These are phyloP conservation scores for Parietaria judaica DNA, from an alignment of 306 rosid genomes.

Conservation along the genomic window DNA sequence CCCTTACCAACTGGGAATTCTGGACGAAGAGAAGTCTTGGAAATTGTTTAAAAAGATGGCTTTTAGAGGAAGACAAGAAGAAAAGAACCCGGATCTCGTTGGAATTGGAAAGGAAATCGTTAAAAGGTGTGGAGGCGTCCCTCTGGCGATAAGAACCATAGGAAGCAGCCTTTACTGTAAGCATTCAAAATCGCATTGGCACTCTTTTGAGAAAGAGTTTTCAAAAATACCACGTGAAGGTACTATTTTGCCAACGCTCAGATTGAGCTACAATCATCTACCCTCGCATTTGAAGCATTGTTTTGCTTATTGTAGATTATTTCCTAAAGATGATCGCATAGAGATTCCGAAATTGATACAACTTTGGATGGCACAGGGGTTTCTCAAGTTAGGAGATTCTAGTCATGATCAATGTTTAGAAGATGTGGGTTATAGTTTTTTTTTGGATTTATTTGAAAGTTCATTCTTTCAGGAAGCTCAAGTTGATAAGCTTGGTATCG, in stretches of 20 bases:
- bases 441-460: neutral
- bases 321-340: slow-evolving; percentile 1
- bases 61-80: neutral
- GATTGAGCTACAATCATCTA: slow-evolving; percentile 1
- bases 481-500: neutral
- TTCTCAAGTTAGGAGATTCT: neutral
- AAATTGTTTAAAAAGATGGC: neutral
- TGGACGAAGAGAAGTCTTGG: neutral
- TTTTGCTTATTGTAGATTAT: neutral
- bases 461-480: slow-evolving; percentile 1
- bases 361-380: slow-evolving; percentile 3
- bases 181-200: neutral
- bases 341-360: neutral
- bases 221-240: neutral
- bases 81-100: neutral
- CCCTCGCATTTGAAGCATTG: neutral
- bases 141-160: neutral
- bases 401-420: neutral
- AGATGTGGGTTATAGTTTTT: neutral
- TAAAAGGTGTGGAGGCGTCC: neutral
- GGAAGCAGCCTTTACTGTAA: neutral
- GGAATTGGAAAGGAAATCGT: neutral
- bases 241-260: neutral
- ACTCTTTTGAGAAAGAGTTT: neutral
- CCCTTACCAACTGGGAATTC: neutral